Evolutionary conservation across 306 rosid species (phyloP).

Genomic region (Trifolium repens): DNA sequence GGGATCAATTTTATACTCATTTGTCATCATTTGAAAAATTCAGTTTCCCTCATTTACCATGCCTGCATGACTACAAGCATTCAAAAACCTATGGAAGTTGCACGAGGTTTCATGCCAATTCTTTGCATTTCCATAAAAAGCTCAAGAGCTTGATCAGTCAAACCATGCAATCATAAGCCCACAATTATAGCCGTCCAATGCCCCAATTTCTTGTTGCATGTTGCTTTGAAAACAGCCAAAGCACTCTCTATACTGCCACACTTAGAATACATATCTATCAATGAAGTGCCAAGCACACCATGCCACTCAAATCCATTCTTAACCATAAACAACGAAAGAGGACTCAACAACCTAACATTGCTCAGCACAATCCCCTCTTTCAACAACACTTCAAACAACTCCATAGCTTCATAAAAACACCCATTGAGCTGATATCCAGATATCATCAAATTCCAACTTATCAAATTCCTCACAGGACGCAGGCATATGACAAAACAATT

Average conservation of each 20-base stretch:
- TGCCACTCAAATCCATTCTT: constrained; percentile 51
- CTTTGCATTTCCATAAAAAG: constrained; percentile 51
- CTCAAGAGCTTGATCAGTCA: constrained; percentile 58
- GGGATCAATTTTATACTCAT: constrained; percentile 59
- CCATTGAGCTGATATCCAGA: constrained; percentile 58
- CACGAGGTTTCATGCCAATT: constrained; percentile 55
- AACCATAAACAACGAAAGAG: constrained; percentile 57
- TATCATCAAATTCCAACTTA: constrained; percentile 66
- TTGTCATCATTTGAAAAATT: constrained; percentile 54
- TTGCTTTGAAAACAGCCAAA: constrained; percentile 43
- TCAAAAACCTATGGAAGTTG: constrained; percentile 64
- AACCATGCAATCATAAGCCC: constrained; percentile 69
- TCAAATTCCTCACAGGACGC: constrained; percentile 42
- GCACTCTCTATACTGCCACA: constrained; percentile 65
- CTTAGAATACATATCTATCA: constrained; percentile 65
- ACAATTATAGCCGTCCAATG: constrained; percentile 66
- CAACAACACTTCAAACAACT: constrained; percentile 51
- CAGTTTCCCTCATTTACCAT: constrained; percentile 53
- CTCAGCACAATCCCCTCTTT: constrained; percentile 50
- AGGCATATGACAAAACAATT: constrained; percentile 55
- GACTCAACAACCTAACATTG: constrained; percentile 52
- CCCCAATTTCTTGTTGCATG: constrained; percentile 56
- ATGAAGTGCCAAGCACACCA: constrained; percentile 61
- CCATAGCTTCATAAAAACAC: constrained; percentile 49
- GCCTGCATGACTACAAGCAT: constrained; percentile 72